Percentiles rank a stretch among this genome's conserved stretches.
Evolutionary conservation across 2,329 filamentous ascomycete species (phyloP).

Genomic region (Epichloe gansuensis): DNA sequence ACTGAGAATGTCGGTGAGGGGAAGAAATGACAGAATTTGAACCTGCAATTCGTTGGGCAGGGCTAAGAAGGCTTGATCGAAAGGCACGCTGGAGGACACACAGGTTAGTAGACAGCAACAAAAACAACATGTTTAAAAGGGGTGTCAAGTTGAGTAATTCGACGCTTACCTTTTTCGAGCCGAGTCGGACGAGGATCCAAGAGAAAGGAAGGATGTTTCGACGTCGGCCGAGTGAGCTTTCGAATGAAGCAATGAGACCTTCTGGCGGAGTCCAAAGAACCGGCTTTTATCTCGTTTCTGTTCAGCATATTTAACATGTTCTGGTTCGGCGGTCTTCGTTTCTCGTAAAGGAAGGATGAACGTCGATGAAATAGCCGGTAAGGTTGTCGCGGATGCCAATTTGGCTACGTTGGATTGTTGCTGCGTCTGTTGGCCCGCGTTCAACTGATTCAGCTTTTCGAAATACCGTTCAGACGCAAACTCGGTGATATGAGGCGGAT

Average conservation of each 20-base stretch:
- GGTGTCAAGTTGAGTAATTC: no score
- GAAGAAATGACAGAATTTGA: slow-evolving; percentile 46
- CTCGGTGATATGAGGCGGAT: slow-evolving; percentile 50
- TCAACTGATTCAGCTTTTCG: slow-evolving; percentile 45
- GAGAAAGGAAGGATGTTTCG: slow-evolving; percentile 3
- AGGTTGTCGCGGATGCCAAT: slow-evolving; percentile 4
- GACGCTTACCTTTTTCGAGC: slow-evolving; percentile 20
- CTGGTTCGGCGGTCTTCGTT: slow-evolving; percentile 20
- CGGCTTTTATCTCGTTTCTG: slow-evolving; percentile 29
- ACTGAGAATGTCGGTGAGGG: slow-evolving; percentile 46
- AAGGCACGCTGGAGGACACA: slow-evolving; percentile 25
- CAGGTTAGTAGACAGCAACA: slow-evolving; percentile 9
- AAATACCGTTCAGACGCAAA: slow-evolving; percentile 55
- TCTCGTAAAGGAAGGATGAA: slow-evolving; percentile 39
- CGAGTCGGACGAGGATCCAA: slow-evolving; percentile 14
- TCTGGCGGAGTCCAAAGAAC: slow-evolving; percentile 29
- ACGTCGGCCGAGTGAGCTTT: slow-evolving; percentile 16
- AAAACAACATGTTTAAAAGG: no score
- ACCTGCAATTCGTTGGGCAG: slow-evolving; percentile 51
- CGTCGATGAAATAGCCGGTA: slow-evolving; percentile 21
- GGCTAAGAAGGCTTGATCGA: slow-evolving; percentile 44
- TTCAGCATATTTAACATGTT: slow-evolving; percentile 17
- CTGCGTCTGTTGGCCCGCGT: slow-evolving; percentile 29
- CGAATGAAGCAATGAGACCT: slow-evolving; percentile 23
- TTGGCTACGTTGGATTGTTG: slow-evolving; percentile 18